phyloP scores from a whole-genome alignment of 768 basidiomycete species.

The Mycena metata region DNA sequence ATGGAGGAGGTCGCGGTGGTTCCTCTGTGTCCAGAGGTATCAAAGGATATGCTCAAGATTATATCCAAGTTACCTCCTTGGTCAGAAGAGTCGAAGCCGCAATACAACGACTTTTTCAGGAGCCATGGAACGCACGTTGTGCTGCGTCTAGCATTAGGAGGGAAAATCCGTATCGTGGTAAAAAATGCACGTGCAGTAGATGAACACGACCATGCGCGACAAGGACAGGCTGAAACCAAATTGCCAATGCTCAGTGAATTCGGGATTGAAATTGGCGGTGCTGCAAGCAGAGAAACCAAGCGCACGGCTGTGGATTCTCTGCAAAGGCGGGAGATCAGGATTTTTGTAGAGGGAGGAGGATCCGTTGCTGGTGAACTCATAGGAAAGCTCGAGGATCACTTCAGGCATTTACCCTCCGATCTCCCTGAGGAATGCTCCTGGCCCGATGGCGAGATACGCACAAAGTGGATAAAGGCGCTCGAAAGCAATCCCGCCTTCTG shows the following conservation, averaged over 20 bases:
- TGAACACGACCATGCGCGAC: constrained; percentile 6
- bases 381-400: constrained; percentile 21
- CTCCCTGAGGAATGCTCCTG: constrained; percentile 7
- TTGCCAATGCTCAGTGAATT: neutral
- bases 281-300: neutral
- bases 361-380: constrained; percentile 20
- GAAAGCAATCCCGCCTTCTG: constrained; percentile 27
- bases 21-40: constrained; percentile 4
- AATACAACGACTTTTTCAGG: constrained; percentile 21
- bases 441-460: constrained; percentile 18
- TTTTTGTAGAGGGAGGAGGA: constrained; percentile 25
- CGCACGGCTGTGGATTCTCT: neutral
- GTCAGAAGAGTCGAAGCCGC: constrained; percentile 16
- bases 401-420: constrained; percentile 11
- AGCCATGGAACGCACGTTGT: constrained; percentile 24
- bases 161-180: constrained; percentile 19
- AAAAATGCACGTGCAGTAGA: neutral
- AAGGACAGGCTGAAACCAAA: neutral
- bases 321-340: constrained; percentile 15
- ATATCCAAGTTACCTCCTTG: constrained; percentile 16
- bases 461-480: constrained; percentile 19
- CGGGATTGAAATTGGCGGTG: neutral
- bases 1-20: neutral
- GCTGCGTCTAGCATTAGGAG: constrained; percentile 21
- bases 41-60: constrained; percentile 16